Base-by-base conservation (phyloP, 177 flowering plant genomes). In the Vitis hybrid region DNA sequence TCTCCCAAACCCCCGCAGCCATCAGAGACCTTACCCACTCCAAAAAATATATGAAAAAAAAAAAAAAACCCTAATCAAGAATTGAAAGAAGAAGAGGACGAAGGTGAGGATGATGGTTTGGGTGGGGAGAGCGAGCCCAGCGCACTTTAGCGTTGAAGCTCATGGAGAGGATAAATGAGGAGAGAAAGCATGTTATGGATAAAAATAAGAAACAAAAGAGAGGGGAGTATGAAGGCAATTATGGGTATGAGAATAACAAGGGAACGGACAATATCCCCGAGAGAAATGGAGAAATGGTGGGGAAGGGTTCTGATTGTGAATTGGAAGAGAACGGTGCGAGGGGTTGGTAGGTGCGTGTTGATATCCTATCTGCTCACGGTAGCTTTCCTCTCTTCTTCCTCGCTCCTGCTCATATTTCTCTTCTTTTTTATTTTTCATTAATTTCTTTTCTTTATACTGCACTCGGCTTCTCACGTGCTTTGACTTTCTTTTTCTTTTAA, bases 1-100 rank as follows among this genome's bases (percentile, higher is more conserved):
- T 39, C 20, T 45, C 69, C 73, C 71, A 73, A 67, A 65, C 60
- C 77, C 78, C 71, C 18, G 48, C 19, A 71, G 68, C 73, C 86
- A 79, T 81, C 22, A 15, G 7, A 9, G 45, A n/a, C 45, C 9
- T 7, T 5, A 39, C 45, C 45, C 6, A 39, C 45, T 51, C 15
- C 22, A 48, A 50, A 49, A 26, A 59, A 12, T 31, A 26, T n/a
- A 2, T 2, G 29, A 22, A 26, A 10, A 18, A 5, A 59, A 22
- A 16, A 59, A 22, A 18, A 29, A 49, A 58, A 66, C 22, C 59
- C 51, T 48, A 61, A 31, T 29, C 49, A 10, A 29, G 52, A 50
- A 15, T 19, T 7, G 8, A 51, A 56, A 29, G 64, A 14, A 62
- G 61, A 39, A 49, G 5, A 26, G 8, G 45, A 45, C 5, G 53